A percentile compares a stretch with the other conserved stretches of the same genome.
Evolutionary conservation across 148 eudicot species (phyloP).

Genomic region (Silene conica): DNA sequence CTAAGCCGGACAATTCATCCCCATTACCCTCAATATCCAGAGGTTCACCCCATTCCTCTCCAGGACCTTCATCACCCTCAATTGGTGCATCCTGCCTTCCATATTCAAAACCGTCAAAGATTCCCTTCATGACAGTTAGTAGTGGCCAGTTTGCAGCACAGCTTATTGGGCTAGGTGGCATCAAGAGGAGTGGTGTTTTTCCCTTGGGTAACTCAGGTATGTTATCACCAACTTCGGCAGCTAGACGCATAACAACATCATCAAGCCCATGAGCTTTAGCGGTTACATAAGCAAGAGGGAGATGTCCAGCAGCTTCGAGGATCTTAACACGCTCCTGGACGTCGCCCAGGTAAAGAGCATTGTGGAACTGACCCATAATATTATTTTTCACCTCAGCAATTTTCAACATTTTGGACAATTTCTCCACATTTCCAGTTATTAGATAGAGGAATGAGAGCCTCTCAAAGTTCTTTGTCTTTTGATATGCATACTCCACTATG

Average conservation of each 20-base stretch:
- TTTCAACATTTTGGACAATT: slow-evolving; percentile 49
- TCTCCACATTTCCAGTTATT: slow-evolving; percentile 67
- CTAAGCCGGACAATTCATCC: slow-evolving; percentile 33
- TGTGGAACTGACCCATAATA: slow-evolving; percentile 76
- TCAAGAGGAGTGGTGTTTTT: slow-evolving; percentile 53
- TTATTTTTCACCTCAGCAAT: slow-evolving; percentile 63
- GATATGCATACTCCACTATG: slow-evolving; percentile 77
- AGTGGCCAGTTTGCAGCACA: slow-evolving; percentile 72
- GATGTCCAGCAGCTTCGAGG: slow-evolving; percentile 55
- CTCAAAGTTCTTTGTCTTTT: slow-evolving; percentile 73
- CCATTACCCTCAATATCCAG: slow-evolving; percentile 61
- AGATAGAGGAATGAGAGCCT: slow-evolving; percentile 80
- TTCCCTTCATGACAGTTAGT: slow-evolving; percentile 58
- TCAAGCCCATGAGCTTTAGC: slow-evolving; percentile 59
- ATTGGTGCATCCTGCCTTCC: slow-evolving; percentile 33
- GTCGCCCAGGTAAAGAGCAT: slow-evolving; percentile 68
- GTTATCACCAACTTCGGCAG: slow-evolving; percentile 53
- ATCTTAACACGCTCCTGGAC: slow-evolving; percentile 70
- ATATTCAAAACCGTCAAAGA: slow-evolving; percentile 58
- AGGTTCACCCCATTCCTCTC: slow-evolving; percentile 59
- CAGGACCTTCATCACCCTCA: slow-evolving; percentile 47
- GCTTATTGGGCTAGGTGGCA: slow-evolving; percentile 53
- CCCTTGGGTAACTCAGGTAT: slow-evolving; percentile 51
- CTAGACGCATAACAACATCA: slow-evolving; percentile 46
- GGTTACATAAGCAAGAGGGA: slow-evolving; percentile 67